phyloP scores from a whole-genome alignment of 208 protist species.

The Phytomonas francai region DNA sequence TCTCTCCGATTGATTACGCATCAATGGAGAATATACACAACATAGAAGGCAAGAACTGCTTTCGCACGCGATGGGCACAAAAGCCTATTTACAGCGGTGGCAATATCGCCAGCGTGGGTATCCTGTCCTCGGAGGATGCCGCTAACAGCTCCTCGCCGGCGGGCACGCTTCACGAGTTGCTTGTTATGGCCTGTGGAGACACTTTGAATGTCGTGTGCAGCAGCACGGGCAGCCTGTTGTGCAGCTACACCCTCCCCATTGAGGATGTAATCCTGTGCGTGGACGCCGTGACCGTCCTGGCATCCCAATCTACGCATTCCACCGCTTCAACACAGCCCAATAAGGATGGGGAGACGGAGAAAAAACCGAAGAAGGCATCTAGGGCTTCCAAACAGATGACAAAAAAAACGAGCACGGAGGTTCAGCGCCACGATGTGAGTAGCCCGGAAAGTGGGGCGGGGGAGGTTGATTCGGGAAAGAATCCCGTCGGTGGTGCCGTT shows the following conservation, averaged over 20 bases:
- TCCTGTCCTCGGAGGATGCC: neutral
- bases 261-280: conserved; percentile 81
- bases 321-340: neutral
- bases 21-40: neutral
- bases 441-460: neutral
- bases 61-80: conserved; percentile 76
- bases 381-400: neutral
- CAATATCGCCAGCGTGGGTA: conserved; percentile 22
- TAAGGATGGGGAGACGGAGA: neutral
- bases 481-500: neutral
- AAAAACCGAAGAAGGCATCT: neutral
- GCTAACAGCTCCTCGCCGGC: neutral
- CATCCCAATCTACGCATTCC: neutral
- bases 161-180: conserved; percentile 18
- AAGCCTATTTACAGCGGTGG: conserved; percentile 83
- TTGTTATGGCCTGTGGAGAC: conserved; percentile 78
- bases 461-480: conserved; percentile 5
- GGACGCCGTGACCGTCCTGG: conserved; percentile 60
- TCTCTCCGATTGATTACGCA: neutral
- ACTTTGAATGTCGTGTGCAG: conserved; percentile 67
- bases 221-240: conserved; percentile 43
- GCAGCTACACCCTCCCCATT: conserved; percentile 63
- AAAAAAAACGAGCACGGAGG: neutral
- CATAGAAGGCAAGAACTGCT: conserved; percentile 88
- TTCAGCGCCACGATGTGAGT: neutral